These are phyloP conservation scores for Trichoderma sp. DNA, from an alignment of 2,329 filamentous ascomycete genomes.

Conservation along the genomic window DNA sequence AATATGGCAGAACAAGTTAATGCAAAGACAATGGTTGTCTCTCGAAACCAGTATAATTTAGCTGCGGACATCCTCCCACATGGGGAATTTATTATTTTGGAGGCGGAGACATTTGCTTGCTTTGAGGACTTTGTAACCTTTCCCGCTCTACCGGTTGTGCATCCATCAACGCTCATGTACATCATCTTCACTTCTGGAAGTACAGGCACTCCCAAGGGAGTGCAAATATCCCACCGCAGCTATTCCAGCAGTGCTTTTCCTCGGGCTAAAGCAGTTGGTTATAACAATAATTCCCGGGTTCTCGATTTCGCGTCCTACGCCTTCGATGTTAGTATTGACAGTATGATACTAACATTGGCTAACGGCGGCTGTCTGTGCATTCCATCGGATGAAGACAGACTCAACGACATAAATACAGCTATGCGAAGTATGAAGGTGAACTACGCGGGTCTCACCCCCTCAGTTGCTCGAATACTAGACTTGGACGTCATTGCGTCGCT, in stretches of 20 bases:
- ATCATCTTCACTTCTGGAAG: conserved; percentile 12
- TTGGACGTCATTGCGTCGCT: background rate
- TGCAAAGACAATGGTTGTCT: background rate
- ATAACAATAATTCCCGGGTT: background rate
- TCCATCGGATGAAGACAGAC: conserved; percentile 20
- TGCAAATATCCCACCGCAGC: background rate
- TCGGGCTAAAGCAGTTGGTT: background rate
- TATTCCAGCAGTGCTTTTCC: conserved; percentile 25
- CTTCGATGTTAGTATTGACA: conserved; percentile 23
- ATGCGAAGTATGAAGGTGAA: background rate
- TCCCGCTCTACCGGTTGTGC: background rate
- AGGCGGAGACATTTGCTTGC: background rate
- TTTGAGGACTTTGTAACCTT: background rate
- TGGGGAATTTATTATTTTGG: background rate
- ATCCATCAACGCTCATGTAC: background rate
- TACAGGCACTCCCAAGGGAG: background rate
- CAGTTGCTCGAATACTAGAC: conserved; percentile 10
- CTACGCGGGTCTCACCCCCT: conserved; percentile 1
- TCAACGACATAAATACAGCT: background rate
- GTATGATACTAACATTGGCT: conserved; percentile 20
- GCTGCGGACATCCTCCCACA: background rate
- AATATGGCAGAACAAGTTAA: background rate
- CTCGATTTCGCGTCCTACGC: conserved; percentile 18
- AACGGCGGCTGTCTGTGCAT: conserved; percentile 22
- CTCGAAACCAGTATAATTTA: background rate